Base-by-base conservation (phyloP, 169 alveolate species). In the Babesia ovis region DNA sequence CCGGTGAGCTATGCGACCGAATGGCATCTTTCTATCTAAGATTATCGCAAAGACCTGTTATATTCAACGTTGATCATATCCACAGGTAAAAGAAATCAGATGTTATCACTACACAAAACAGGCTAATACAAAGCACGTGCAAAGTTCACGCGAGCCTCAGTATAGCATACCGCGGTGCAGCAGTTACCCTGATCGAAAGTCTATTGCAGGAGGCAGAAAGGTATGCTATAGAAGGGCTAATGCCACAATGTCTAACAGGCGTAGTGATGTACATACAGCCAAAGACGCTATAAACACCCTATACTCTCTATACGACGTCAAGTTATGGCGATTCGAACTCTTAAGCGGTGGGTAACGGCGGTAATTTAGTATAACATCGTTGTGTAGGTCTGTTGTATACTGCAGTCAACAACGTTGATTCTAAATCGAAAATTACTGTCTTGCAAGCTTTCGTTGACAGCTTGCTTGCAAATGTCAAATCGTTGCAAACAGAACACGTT, bases 181-280 rank as follows among this genome's bases (percentile, higher is more conserved):
- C 51, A 1, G 2, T 3, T 18, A 1, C 27, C 2, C 22, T 64
- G 4, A 64, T 64, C 0, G 62, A 31, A 18, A 27, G 54, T 29
- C 74, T 68, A 12, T 54, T 57, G 60, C 79, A 68, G 42, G 79
- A 68, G 58, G 39, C 70, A 0, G 79, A 68, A 41, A 68, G 70
- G 70, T 68, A 39, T 23, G 72, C 18, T 12, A 11, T 8, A 4
- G n/a, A 20, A 3, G 4, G 3, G 18, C 12, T 32, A 29, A 3
- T 4, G 59, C 50, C 34, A 20, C 32, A 34, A 22, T n/a, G 2
- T 4, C 8, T n/a, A 25, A 39, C 61, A 64, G 74, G 61, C 43
- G 74, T 23, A 48, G 61, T 56, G 74, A 64, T 39, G 45, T 64
- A 1, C 74, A 64, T 31, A 37, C 27, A 34, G 41, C 25, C 61